Conservation (phyloP, 768 basidiomycete species). For the Hericium rajendrae region DNA sequence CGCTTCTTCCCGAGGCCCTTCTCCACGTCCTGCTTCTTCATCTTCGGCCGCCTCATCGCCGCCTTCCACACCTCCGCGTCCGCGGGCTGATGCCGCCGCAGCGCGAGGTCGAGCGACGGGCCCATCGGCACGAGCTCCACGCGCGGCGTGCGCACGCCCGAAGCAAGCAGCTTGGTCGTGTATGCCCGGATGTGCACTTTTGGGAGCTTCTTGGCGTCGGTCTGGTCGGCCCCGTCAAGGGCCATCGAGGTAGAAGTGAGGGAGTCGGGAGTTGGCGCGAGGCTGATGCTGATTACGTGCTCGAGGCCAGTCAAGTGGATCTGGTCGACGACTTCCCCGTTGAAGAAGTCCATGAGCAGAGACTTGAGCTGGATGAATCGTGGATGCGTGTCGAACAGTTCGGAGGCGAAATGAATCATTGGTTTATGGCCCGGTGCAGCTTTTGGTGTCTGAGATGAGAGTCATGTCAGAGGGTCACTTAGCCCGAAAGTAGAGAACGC, state of each 20-base stretch:
- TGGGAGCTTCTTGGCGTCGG: conserved; percentile 39
- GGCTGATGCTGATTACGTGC: conserved; percentile 77
- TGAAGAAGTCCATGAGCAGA: conserved; percentile 84
- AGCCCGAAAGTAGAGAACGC: conserved; percentile 16
- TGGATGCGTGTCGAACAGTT: conserved; percentile 91
- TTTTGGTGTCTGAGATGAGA: conserved; percentile 60
- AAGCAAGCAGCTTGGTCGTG: conserved; percentile 60
- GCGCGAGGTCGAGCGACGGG: conserved; percentile 73
- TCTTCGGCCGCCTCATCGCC: conserved; percentile 75
- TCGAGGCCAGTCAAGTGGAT: conserved; percentile 80
- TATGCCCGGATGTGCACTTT: conserved; percentile 86
- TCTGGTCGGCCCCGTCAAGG: conserved; percentile 6
- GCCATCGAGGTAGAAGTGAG: conserved; percentile 33
- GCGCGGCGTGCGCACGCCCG: conserved; percentile 73
- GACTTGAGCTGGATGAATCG: conserved; percentile 89
- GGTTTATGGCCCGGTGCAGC: conserved; percentile 85
- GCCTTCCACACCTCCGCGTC: conserved; percentile 74
- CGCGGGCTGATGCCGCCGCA: conserved; percentile 67
- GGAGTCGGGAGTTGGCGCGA: conserved; percentile 52
- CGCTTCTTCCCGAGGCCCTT: conserved; percentile 83
- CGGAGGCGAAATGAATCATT: conserved; percentile 91
- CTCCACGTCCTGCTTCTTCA: conserved; percentile 83
- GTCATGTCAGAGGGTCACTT: not conserved
- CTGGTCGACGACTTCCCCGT: conserved; percentile 74
- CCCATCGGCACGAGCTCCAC: conserved; percentile 85